A percentile compares a stretch with the other conserved stretches of the same genome.
Conservation (phyloP, 2,329 filamentous ascomycete species). For the Graphilbum sp. region DNA sequence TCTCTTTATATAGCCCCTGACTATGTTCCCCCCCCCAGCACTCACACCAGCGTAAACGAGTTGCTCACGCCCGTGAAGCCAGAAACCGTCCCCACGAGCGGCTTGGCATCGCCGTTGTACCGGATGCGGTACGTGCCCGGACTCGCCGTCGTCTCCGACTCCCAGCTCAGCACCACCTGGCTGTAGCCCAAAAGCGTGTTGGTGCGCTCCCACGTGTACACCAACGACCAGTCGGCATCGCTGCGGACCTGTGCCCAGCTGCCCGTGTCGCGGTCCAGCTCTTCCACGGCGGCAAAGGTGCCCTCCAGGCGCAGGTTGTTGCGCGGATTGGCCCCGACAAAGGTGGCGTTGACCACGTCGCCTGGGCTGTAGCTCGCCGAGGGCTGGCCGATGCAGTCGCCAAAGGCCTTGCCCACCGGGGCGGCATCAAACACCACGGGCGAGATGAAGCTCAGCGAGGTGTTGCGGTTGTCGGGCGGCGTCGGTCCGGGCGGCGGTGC, state of each 20-base stretch:
- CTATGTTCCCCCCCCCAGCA: no score
- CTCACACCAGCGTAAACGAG: conserved; percentile 14
- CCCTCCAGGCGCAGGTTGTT: conserved; percentile 67
- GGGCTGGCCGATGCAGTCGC: conserved; percentile 38
- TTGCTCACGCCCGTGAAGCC: conserved; percentile 33
- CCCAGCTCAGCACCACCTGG: conserved; percentile 62
- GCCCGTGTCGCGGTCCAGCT: conserved; percentile 20
- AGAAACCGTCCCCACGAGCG: conserved; percentile 32
- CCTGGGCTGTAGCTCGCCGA: conserved; percentile 37
- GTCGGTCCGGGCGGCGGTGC: conserved; percentile 35
- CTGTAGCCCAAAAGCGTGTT: conserved; percentile 57
- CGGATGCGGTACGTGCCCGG: conserved; percentile 55
- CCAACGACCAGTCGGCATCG: conserved; percentile 68
- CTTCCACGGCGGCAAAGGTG: conserved; percentile 65
- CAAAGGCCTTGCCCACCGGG: conserved; percentile 52
- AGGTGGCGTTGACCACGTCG: conserved; percentile 45
- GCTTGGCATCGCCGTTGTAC: conserved; percentile 72
- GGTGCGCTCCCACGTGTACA: conserved; percentile 64
- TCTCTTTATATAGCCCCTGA: no score
- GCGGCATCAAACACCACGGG: conserved; percentile 60
- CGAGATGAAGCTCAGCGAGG: conserved; percentile 65
- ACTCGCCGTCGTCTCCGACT: conserved; percentile 44
- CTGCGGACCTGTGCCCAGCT: conserved; percentile 52
- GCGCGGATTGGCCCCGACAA: conserved; percentile 74
- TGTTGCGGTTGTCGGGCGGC: conserved; percentile 64